Evolutionary conservation across 768 basidiomycete species (phyloP), one percentile per base, ranked within the genome.

Genomic region (Candolleomyces efflorescens): DNA sequence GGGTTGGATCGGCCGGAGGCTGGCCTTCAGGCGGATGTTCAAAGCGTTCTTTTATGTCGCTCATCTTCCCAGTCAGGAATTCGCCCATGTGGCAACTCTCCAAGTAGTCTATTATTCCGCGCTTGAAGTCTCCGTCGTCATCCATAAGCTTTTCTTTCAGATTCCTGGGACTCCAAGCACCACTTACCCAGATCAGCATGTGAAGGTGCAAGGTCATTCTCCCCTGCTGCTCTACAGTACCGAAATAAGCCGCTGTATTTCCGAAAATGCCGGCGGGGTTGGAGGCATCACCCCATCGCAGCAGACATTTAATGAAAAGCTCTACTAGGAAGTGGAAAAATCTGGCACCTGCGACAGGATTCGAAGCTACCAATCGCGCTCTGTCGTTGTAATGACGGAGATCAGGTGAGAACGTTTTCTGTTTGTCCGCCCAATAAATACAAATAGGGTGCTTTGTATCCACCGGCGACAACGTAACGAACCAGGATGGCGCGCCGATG

Each of bases 181-280:
- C 57, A 53, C 59, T 53, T 2, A 74, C 65, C 74, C 73, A 75
- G 18, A 73, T 7, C 5, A 71, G 58, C 44, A 67, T 36, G 53
- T 71, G 71, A n/a, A 71, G 44, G 59, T 73, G 72, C 11, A 73
- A 20, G 1, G 71, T 68, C 4, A 67, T 36, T 3, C 69, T 55
- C 5, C 70, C 71, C 61, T 73, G 72, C 26, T 67, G 61, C 53
- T n/a, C n/a, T n/a, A n/a, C n/a, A n/a, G n/a, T n/a, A n/a, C n/a
- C n/a, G n/a, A n/a, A n/a, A n/a, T n/a, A n/a, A n/a, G n/a, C n/a
- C n/a, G 27, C 27, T 27, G 27, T 27, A 9, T 27, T 27, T 4
- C 27, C 27, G 9, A 27, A 27, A 3, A 27, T 27, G 9, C 27
- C 27, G 9, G 27, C 9, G 27, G 27, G 9, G 9, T 27, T 9